Conservation (phyloP, 331 rosid species). For the Saraca asoca region DNA sequence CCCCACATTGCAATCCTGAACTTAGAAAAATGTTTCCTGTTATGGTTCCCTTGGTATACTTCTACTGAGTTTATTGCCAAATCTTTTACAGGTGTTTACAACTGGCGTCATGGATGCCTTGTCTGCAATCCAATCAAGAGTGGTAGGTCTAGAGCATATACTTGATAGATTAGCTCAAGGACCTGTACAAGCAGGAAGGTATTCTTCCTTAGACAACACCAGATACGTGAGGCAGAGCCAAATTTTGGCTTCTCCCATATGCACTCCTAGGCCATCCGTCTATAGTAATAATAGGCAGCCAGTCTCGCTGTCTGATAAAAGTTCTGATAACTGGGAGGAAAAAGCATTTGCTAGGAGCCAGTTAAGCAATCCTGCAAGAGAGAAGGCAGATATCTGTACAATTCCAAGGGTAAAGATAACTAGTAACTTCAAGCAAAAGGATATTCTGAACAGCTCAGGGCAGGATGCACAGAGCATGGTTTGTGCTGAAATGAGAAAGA, state of each 20-base stretch:
- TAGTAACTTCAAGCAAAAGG: slow-evolving; percentile 49
- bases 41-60: slow-evolving; percentile 22
- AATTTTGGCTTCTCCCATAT: slow-evolving; percentile 53
- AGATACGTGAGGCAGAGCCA: slow-evolving; percentile 55
- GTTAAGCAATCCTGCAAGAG: slow-evolving; percentile 47
- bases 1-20: not conserved
- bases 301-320: slow-evolving; percentile 45
- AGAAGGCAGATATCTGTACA: slow-evolving; percentile 51
- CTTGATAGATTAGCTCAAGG: slow-evolving; percentile 62
- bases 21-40: slow-evolving; percentile 15
- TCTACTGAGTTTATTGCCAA: slow-evolving; percentile 24
- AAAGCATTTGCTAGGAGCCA: slow-evolving; percentile 51
- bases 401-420: slow-evolving; percentile 42
- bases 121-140: slow-evolving; percentile 70
- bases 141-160: slow-evolving; percentile 65
- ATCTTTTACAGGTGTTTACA: slow-evolving; percentile 61
- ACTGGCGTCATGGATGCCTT: slow-evolving; percentile 67
- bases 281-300: slow-evolving; percentile 50
- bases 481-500: slow-evolving; percentile 46
- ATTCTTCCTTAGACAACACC: slow-evolving; percentile 55
- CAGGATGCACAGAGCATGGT: slow-evolving; percentile 42
- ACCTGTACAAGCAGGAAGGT: slow-evolving; percentile 47
- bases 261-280: slow-evolving; percentile 73
- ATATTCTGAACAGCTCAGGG: slow-evolving; percentile 45
- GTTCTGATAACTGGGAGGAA: slow-evolving; percentile 55